These are phyloP conservation scores for Heimioporus sp. DNA, from an alignment of 768 basidiomycete genomes.

Conservation along the genomic window DNA sequence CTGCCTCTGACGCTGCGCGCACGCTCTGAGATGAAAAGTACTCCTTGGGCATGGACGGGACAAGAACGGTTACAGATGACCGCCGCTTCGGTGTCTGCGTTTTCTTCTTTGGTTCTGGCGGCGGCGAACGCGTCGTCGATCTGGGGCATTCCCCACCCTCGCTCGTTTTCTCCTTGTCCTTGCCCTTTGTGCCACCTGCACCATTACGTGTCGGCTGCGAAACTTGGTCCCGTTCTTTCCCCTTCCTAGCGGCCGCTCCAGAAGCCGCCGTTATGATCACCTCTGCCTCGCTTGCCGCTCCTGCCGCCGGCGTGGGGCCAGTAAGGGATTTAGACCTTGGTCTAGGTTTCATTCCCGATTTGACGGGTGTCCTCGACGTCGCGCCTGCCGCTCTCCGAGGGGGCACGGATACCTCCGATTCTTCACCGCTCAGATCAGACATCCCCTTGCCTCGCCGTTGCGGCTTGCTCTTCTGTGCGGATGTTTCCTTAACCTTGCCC, in stretches of 20 bases:
- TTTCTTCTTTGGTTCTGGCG: background rate
- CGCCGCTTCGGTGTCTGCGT: slow-evolving; percentile 14
- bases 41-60: slow-evolving; percentile 26
- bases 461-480: background rate
- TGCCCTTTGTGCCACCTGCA: background rate
- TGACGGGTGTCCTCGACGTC: slow-evolving; percentile 19
- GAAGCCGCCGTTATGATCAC: background rate
- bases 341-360: slow-evolving; percentile 27
- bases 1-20: background rate
- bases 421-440: slow-evolving; percentile 2
- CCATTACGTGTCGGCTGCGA: background rate
- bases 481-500: background rate
- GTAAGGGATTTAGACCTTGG: slow-evolving; percentile 13
- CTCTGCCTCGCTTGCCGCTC: slow-evolving; percentile 1
- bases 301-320: background rate
- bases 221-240: background rate
- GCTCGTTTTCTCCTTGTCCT: background rate
- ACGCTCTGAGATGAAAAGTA: slow-evolving; percentile 22
- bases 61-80: slow-evolving; percentile 30
- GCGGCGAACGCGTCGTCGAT: slow-evolving; percentile 8
- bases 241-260: background rate
- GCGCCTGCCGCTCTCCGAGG: slow-evolving; percentile 4
- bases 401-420: slow-evolving; percentile 8
- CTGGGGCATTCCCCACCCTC: background rate
- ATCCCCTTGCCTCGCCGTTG: background rate